Percentiles rank a stretch among this genome's conserved stretches.
Conservation (phyloP, 768 basidiomycete species). For the Suillus spraguei region DNA sequence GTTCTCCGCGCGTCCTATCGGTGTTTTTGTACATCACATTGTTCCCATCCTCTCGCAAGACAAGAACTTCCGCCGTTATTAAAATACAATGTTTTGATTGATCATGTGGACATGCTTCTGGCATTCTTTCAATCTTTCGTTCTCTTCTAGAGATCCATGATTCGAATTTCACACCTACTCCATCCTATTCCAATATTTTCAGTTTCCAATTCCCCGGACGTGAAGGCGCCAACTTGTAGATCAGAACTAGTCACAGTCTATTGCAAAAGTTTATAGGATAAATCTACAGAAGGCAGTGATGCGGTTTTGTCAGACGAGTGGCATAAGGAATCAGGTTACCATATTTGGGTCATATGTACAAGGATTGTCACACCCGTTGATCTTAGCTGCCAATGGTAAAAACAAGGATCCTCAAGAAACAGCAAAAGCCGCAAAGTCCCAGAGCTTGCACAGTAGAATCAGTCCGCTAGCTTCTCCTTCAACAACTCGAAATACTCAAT, state of each 20-base stretch:
- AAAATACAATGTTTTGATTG: not conserved
- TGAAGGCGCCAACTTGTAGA: not conserved
- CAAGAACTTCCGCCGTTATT: not conserved
- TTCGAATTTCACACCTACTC: not conserved
- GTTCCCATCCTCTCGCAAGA: not conserved
- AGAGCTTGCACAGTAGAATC: not conserved
- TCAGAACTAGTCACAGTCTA: not conserved
- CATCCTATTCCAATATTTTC: not conserved
- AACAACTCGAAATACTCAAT: not conserved
- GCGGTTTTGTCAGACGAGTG: not conserved
- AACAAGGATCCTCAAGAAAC: not conserved
- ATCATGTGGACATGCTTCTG: not conserved
- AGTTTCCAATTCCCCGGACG: conserved; percentile 5
- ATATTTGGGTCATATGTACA: not conserved
- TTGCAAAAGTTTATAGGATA: not conserved
- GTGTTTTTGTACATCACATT: not conserved
- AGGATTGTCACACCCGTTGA: not conserved
- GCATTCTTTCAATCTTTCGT: not conserved
- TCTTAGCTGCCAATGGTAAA: not conserved
- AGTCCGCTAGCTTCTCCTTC: not conserved
- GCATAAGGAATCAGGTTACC: not conserved
- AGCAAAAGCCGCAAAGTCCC: not conserved
- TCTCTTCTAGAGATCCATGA: not conserved
- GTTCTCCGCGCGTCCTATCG: not conserved
- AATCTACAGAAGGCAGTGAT: not conserved